phyloP scores from a whole-genome alignment of 2,329 filamentous ascomycete genomes.

The Colletotrichum somersetense region DNA sequence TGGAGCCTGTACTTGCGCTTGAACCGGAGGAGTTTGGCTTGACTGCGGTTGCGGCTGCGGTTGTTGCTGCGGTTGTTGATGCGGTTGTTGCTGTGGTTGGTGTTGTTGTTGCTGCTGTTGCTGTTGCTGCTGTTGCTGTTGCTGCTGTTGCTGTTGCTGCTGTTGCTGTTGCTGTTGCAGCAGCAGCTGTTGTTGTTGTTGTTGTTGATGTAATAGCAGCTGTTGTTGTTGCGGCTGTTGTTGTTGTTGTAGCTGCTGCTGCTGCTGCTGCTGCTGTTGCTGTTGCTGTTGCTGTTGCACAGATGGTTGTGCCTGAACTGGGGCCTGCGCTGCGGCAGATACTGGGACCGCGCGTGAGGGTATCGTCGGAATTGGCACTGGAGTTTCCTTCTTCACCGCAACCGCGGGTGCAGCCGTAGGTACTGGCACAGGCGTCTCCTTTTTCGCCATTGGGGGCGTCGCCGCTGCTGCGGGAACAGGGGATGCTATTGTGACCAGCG shows the following conservation, averaged over 20 bases:
- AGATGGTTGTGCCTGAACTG: slow-evolving; percentile 2
- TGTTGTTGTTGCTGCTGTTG: background rate
- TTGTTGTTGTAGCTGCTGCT: background rate
- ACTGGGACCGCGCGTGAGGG: background rate
- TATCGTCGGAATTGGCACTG: slow-evolving; percentile 27
- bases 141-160: background rate
- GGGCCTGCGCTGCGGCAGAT: background rate
- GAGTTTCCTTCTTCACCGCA: slow-evolving; percentile 28
- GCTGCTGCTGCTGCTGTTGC: background rate
- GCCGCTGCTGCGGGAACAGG: slow-evolving; percentile 22
- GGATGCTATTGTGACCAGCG: slow-evolving; percentile 25
- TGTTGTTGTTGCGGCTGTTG: background rate
- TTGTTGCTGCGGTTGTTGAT: background rate
- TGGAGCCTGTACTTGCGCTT: slow-evolving; percentile 7
- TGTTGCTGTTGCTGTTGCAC: background rate
- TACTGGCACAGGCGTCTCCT: slow-evolving; percentile 38
- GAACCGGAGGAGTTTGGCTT: slow-evolving; percentile 8
- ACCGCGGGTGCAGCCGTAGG: slow-evolving; percentile 19
- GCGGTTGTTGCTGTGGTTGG: background rate
- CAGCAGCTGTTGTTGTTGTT: background rate
- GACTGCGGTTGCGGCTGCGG: slow-evolving; percentile 6
- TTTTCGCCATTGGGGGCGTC: slow-evolving; percentile 15
- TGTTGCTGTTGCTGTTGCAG: background rate
- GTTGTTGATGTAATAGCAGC: background rate
- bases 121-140: background rate